phyloP scores from a whole-genome alignment of 768 basidiomycete species.

The Gymnopilus junonius region DNA sequence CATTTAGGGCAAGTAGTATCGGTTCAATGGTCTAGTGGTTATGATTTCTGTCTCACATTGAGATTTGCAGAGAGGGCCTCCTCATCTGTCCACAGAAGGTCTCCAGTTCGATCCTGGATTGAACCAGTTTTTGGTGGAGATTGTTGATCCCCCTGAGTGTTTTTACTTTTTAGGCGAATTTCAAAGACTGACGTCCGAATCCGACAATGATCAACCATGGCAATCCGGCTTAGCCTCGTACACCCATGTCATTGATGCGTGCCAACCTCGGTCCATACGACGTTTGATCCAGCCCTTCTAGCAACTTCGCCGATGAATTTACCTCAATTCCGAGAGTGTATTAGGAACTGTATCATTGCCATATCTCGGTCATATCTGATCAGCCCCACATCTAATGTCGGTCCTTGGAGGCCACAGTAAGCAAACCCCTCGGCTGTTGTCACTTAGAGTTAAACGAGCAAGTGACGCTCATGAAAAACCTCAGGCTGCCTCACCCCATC shows the following conservation, averaged over 20 bases:
- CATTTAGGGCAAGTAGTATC: background rate
- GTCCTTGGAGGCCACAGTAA: background rate
- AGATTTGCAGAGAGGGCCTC: constrained; percentile 8
- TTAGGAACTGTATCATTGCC: background rate
- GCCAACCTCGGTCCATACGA: background rate
- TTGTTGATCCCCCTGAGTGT: background rate
- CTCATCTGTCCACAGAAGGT: constrained; percentile 40
- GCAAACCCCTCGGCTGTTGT: background rate
- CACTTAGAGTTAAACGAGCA: background rate
- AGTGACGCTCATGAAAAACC: background rate
- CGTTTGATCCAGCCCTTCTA: background rate
- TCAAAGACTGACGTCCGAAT: background rate
- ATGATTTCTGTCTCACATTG: constrained; percentile 52
- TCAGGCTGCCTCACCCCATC: background rate
- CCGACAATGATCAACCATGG: background rate
- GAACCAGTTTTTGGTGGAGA: constrained; percentile 35
- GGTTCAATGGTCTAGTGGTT: constrained; percentile 45
- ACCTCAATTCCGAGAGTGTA: background rate
- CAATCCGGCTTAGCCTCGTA: background rate
- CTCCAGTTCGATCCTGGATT: constrained; percentile 48
- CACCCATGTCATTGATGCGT: background rate
- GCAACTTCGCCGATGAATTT: background rate
- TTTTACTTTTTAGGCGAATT: background rate
- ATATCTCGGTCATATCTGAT: background rate
- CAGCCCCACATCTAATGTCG: constrained; percentile 2